These are phyloP conservation scores for Pneumocystis canis DNA, from an alignment of 1,139 yeast genomes.

Conservation along the genomic window DNA sequence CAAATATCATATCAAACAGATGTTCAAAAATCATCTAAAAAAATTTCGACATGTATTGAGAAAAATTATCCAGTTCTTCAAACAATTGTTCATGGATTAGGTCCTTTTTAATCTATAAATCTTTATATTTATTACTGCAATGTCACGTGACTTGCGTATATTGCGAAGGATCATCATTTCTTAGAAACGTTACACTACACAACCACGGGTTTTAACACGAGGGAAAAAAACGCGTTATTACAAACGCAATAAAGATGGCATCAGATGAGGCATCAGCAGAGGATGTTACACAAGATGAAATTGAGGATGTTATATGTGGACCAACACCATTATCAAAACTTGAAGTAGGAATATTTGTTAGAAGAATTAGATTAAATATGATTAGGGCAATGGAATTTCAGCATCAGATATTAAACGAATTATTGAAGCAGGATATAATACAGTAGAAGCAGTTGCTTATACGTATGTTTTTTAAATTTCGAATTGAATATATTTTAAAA, in stretches of 20 bases:
- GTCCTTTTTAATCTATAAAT: not conserved
- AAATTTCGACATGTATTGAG: not conserved
- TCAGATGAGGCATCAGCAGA: not conserved
- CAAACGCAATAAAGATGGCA: not conserved
- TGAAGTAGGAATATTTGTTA: slow-evolving; percentile 9
- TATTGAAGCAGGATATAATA: slow-evolving; percentile 69
- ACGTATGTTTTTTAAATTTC: slow-evolving; percentile 27
- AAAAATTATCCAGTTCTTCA: not conserved
- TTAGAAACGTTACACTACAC: not conserved
- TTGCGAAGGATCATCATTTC: not conserved
- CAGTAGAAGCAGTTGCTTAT: slow-evolving; percentile 85
- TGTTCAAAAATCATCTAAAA: not conserved
- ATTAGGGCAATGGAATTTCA: slow-evolving; percentile 76
- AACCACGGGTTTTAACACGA: not conserved
- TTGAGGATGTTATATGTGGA: slow-evolving; percentile 12
- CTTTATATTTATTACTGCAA: not conserved
- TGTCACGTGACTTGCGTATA: not conserved
- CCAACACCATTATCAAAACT: slow-evolving; percentile 17
- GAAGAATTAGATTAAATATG: slow-evolving; percentile 12
- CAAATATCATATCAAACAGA: not conserved
- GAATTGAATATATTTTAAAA: not conserved
- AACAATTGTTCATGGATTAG: not conserved
- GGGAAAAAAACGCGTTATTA: not conserved
- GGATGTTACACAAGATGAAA: not conserved
- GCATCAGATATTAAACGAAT: slow-evolving; percentile 65